Base-by-base conservation (phyloP, 345 rosid genomes). In the Melaleuca quinquenervia region DNA sequence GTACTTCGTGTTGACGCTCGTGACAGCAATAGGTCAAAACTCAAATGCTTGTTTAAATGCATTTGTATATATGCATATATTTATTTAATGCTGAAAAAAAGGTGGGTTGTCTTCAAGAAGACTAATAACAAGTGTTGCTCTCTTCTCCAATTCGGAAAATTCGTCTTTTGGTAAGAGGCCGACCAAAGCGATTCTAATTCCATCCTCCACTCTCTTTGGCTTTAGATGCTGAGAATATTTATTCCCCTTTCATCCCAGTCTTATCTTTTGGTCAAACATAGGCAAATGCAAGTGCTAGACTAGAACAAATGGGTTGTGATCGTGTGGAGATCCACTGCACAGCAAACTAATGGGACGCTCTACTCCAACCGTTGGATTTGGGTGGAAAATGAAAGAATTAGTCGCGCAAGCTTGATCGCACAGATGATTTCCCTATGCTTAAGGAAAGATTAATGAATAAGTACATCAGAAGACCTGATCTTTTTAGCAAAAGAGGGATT, bases 131-230 rank as follows among this genome's bases (percentile, higher is more conserved):
- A 70, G 21, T 36, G 48, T 22, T 32, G 44, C 54, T 13, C 27
- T 70, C 22, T 60, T 55, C 49, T 84, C 48, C 70, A 13, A 70
- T 70, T 85, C 29, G 27, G 60, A 84, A 60, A 85, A 82, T 82
- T 50, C 60, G 18, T 55, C 86, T 87, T 75, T 87, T 87, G 58
- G 51, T 84, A 53, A 87, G 88, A 87, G 88, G 88, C 88, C 86
- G 86, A 87, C 86, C 88, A 78, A 87, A 87, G 88, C 44, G 88
- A 87, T 87, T 87, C 88, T 55, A 84, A 87, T 87, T 87, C 88
- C 88, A 84, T 84, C 83, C 88, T 76, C 88, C 88, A 87, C 88
- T 82, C 55, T 50, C 54, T 82, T 82, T 82, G 58, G 60, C 84
- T 85, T 85, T 64, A 85, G 87, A 85, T 85, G 87, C 87, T 82